Base-by-base conservation (phyloP, 495 filamentous ascomycete species). In the Xylaria longipes region DNA sequence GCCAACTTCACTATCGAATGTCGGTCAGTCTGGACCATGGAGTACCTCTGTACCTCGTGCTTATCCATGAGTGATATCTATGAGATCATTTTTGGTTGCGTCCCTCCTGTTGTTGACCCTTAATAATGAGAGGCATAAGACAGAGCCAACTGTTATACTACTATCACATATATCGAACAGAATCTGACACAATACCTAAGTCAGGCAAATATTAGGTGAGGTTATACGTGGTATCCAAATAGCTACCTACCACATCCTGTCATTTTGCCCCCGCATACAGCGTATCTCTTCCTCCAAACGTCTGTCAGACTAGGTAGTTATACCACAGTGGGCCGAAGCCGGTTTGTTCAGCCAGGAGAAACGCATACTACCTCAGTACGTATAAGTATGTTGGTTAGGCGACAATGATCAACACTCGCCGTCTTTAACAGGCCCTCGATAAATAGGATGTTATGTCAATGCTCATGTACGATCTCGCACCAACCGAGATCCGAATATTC, bases 201-300 rank as follows among this genome's bases (percentile, higher is more conserved):
- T 22, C 29, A 66, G 20, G 45, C 29, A 22, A 67, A 29, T n/a
- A 56, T 66, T 22, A 66, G 43, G 29, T 52, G 31, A 52, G 45
- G n/a, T 5, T 17, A 33, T 46, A n/a, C 62, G 27, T 65, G 39
- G 20, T 39, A 29, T 41, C 43, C 45, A 52, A 41, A 65, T 33
- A 6, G 9, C 5, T 52, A n/a, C 39, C 37, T 29, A 46, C 15
- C 5, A 14, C 41, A 22, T 25, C 37, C 60, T 45, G 39, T 31
- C n/a, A 64, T 64, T 46, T 63, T 20, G 35, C n/a, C 62, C 62
- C 63, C 29, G 63, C 63, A 50, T 35, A 33, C 37, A 62, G 37
- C 11, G 35, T 41, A 35, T 62, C 33, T 43, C 5, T 43, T 62
- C n/a, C n/a, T n/a, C n/a, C n/a, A n/a, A n/a, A n/a, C n/a, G 11